phyloP scores from a whole-genome alignment of 306 rosid species.

The Sophora flavescens region DNA sequence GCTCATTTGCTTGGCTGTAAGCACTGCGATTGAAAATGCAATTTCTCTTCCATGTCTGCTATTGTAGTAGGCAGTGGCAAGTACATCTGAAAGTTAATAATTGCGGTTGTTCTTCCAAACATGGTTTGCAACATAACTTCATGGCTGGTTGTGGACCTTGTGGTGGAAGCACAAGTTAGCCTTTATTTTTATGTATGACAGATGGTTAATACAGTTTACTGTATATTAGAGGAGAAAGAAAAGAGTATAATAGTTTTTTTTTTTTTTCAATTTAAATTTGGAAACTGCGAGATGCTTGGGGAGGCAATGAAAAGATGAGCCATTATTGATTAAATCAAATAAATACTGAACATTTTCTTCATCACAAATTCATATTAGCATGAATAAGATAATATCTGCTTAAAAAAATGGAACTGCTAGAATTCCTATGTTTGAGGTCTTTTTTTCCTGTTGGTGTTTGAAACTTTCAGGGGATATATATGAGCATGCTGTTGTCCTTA shows the following conservation, averaged over 20 bases:
- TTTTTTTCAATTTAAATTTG: background rate
- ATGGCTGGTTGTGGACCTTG: too few species aligned
- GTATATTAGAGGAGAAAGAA: background rate
- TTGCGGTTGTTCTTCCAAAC: background rate
- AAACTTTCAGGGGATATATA: slow-evolving; percentile 87
- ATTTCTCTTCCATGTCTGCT: slow-evolving; percentile 26
- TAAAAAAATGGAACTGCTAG: background rate
- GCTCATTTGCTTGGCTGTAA: background rate
- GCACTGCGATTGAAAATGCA: background rate
- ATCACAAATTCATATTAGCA: slow-evolving; percentile 7
- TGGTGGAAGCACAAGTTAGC: background rate
- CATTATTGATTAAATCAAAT: background rate
- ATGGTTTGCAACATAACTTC: background rate
- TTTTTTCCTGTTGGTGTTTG: slow-evolving; percentile 31
- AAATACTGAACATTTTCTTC: background rate
- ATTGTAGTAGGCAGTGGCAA: background rate
- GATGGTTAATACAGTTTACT: slow-evolving; percentile 6
- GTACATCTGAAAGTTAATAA: background rate
- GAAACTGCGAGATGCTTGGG: slow-evolving; percentile 12
- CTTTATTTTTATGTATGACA: background rate
- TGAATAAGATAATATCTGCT: slow-evolving; percentile 21
- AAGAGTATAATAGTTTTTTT: background rate
- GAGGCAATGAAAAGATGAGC: slow-evolving; percentile 1
- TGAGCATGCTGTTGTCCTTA: slow-evolving; percentile 92
- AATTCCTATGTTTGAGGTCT: slow-evolving; percentile 14